Evolutionary conservation across 306 rosid genomes (phyloP).

Genomic region (Astragalus glycyphyllos): DNA sequence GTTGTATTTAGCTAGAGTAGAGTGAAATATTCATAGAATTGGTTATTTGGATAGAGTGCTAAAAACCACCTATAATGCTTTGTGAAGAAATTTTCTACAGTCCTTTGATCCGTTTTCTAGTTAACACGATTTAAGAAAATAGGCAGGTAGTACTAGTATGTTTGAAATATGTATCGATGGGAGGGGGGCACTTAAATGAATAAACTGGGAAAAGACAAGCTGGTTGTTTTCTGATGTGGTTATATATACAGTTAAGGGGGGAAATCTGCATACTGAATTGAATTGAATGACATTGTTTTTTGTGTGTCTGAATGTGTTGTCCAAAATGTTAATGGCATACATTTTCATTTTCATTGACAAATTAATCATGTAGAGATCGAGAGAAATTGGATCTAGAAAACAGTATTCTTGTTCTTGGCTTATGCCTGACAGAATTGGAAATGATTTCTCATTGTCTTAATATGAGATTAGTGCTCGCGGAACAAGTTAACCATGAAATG

Average conservation of each 20-base stretch:
- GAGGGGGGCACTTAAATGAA: not conserved
- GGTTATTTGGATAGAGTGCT: too few relatives aligned
- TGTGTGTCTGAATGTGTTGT: not conserved
- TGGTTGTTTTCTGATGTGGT: constrained; percentile 5
- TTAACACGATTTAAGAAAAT: constrained; percentile 9
- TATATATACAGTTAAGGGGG: not conserved
- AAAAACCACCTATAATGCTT: too few relatives aligned
- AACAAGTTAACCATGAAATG: not conserved
- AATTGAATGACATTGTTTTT: not conserved
- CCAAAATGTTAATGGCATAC: not conserved
- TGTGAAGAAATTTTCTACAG: not conserved
- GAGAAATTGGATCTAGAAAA: too few relatives aligned
- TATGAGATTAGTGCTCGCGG: not conserved
- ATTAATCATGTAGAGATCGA: too few relatives aligned
- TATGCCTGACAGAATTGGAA: not conserved
- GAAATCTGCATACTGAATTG: not conserved
- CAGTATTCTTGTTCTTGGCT: not conserved
- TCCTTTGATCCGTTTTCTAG: not conserved
- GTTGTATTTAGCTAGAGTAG: too few relatives aligned
- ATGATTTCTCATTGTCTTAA: constrained; percentile 10
- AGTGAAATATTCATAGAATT: too few relatives aligned
- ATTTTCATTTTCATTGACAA: too few relatives aligned
- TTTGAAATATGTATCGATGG: constrained; percentile 1
- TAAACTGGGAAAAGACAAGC: not conserved
- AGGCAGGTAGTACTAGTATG: not conserved